Evolutionary conservation across 2,329 filamentous ascomycete species (phyloP), one percentile per base, ranked within the genome.

Genomic region (Hirsutella minnesotensis): DNA sequence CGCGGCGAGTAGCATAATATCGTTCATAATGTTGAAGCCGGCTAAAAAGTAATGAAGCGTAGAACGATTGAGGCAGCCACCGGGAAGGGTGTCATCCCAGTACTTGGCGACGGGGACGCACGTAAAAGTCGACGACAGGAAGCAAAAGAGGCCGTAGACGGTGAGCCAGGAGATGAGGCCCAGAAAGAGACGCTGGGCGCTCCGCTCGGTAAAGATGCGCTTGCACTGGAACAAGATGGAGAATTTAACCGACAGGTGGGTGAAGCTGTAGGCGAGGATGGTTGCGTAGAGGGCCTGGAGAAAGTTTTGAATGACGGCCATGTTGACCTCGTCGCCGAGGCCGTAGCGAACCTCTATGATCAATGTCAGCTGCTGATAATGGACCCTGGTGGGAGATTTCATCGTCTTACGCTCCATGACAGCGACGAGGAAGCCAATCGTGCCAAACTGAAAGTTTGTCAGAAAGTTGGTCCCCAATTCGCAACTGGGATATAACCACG

Each of bases 11-110:
- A 61, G 47, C 15, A 51, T 39, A 34, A 61, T 47, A 37, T 61
- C 59, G 40, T 58, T 60, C 1, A 54, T 3, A 40, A 60, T 60
- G 40, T 61, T 61, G 21, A 58, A 52, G 13, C 50, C 57, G 13
- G 53, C 58, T 3, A 61, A 57, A n/a, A 42, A 45, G 36, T 53
- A 56, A 38, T 51, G 51, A 19, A 56, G 43, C 2, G 24, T 39
- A 15, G 44, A 41, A n/a, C 51, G 50, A 31, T 56, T 44, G 9
- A 57, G 45, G 44, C 55, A 57, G 4, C 46, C 44, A 2, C 55
- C 55, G 3, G 46, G 41, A 18, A 54, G 49, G 8, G 38, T 21
- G 20, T 52, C 49, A 36, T 54, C 48, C 55, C 55, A 57, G 44
- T 55, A 56, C 35, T 52, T 54, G 2, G 46, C 44, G 10, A 58